These are phyloP conservation scores for Russula dissimulans DNA, from an alignment of 768 basidiomycete genomes.

Conservation along the genomic window DNA sequence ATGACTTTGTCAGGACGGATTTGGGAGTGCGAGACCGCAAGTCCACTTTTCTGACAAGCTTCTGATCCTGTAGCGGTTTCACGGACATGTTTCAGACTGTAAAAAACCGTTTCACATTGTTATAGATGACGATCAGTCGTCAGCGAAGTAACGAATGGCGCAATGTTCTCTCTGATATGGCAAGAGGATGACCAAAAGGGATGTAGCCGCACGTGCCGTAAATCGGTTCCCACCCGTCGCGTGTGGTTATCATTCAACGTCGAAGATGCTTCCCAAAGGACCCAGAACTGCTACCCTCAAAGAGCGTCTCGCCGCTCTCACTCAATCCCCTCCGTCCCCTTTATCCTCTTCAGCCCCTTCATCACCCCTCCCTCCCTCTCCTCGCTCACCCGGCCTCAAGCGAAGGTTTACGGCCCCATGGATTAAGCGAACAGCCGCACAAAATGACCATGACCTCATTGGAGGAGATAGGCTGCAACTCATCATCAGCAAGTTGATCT, in stretches of 20 bases:
- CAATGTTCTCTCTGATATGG: too few species aligned
- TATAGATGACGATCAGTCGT: too few species aligned
- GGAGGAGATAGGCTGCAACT: slow-evolving; percentile 46
- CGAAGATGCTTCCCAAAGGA: neutral
- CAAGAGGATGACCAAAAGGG: too few species aligned
- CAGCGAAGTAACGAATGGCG: too few species aligned
- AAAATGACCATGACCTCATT: slow-evolving; percentile 19
- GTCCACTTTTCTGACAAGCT: slow-evolving; percentile 15
- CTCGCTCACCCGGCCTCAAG: slow-evolving; percentile 27
- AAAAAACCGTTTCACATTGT: too few species aligned
- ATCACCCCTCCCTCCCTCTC: neutral
- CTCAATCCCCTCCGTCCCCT: slow-evolving; percentile 42
- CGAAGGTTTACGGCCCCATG: slow-evolving; percentile 43
- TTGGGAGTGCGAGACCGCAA: neutral
- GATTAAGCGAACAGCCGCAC: slow-evolving; percentile 31
- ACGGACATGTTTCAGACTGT: too few species aligned
- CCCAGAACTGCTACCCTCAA: slow-evolving; percentile 38
- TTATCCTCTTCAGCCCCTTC: slow-evolving; percentile 21
- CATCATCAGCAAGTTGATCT: slow-evolving; percentile 64
- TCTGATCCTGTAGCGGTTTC: neutral
- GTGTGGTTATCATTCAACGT: too few species aligned
- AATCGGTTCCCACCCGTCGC: too few species aligned
- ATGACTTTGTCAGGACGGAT: neutral
- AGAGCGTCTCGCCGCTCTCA: slow-evolving; percentile 55
- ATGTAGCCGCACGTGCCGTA: too few species aligned